These are phyloP conservation scores for Trichoderma afroharzianum DNA, from an alignment of 2,329 filamentous ascomycete genomes.

Conservation along the genomic window DNA sequence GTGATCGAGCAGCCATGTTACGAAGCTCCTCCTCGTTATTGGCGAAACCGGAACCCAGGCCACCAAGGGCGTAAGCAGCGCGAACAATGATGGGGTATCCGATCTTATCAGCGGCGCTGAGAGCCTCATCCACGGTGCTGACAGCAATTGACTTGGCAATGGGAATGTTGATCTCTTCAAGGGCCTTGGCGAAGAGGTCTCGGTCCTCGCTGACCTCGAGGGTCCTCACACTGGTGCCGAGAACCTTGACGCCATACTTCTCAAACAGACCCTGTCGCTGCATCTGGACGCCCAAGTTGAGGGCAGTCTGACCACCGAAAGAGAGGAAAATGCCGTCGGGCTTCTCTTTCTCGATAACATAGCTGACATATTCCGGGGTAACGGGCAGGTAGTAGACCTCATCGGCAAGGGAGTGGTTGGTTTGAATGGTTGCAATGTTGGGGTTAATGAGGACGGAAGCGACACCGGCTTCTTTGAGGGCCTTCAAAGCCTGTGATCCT, in stretches of 20 bases:
- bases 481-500: slow-evolving; percentile 96
- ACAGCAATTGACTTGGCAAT: slow-evolving; percentile 96
- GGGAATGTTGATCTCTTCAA: slow-evolving; percentile 96
- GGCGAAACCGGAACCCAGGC: slow-evolving; percentile 93
- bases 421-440: slow-evolving; percentile 98
- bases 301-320: slow-evolving; percentile 93
- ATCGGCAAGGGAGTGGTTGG: slow-evolving; percentile 90
- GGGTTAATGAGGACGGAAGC: slow-evolving; percentile 92
- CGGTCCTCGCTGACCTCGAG: slow-evolving; percentile 93
- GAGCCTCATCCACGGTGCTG: slow-evolving; percentile 82
- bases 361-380: slow-evolving; percentile 94
- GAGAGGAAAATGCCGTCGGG: slow-evolving; percentile 97
- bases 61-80: slow-evolving; percentile 92
- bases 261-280: slow-evolving; percentile 93
- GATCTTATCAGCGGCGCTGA: slow-evolving; percentile 79
- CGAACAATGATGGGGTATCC: slow-evolving; percentile 98
- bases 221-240: slow-evolving; percentile 92
- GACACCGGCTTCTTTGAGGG: slow-evolving; percentile 91
- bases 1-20: slow-evolving; percentile 86
- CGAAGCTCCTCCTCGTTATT: slow-evolving; percentile 90
- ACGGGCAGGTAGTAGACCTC: slow-evolving; percentile 98
- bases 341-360: slow-evolving; percentile 93
- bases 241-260: slow-evolving; percentile 89
- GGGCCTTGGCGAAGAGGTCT: slow-evolving; percentile 90
- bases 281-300: slow-evolving; percentile 97